phyloP scores from a whole-genome alignment of 2,329 filamentous ascomycete genomes.

The Epichloe glyceriae region DNA sequence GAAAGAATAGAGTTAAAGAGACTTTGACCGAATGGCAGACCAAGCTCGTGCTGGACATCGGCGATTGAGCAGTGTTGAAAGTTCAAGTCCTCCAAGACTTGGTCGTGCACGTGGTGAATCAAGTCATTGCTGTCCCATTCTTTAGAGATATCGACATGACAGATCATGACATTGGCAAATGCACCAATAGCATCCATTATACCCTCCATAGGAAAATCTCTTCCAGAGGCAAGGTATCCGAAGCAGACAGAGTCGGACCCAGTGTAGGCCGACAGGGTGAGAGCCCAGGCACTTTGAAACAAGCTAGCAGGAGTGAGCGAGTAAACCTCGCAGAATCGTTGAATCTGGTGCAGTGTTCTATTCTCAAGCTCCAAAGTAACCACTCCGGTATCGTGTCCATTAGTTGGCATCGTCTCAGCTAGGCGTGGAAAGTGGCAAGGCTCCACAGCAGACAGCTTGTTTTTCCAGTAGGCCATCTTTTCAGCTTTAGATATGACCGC shows the following conservation, averaged over 20 bases:
- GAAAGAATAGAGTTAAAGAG: slow-evolving; percentile 23
- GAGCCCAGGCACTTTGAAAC: slow-evolving; percentile 7
- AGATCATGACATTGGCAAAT: slow-evolving; percentile 7
- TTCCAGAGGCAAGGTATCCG: slow-evolving; percentile 7
- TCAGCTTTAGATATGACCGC: slow-evolving; percentile 1
- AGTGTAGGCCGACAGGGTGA: slow-evolving; percentile 7
- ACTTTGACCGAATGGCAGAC: slow-evolving; percentile 6
- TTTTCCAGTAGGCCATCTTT: slow-evolving; percentile 6
- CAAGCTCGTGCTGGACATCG: slow-evolving; percentile 26
- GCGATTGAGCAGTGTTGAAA: slow-evolving; percentile 37
- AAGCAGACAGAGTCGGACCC: slow-evolving; percentile 5
- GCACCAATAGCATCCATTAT: slow-evolving; percentile 5
- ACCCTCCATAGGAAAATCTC: slow-evolving; percentile 5
- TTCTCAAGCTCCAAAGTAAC: neutral
- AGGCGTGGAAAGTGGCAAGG: slow-evolving; percentile 5
- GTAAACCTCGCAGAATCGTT: neutral
- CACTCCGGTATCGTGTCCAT: neutral
- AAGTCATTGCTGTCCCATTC: neutral
- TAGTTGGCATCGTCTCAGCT: neutral
- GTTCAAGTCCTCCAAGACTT: slow-evolving; percentile 31
- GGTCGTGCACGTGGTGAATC: slow-evolving; percentile 21
- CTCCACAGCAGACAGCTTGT: slow-evolving; percentile 3
- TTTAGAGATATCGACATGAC: slow-evolving; percentile 13
- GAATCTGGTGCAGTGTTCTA: neutral
- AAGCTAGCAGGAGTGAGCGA: slow-evolving; percentile 5